phyloP scores from a whole-genome alignment of 2,329 filamentous ascomycete genomes.

The Beauveria pseudobassiana region DNA sequence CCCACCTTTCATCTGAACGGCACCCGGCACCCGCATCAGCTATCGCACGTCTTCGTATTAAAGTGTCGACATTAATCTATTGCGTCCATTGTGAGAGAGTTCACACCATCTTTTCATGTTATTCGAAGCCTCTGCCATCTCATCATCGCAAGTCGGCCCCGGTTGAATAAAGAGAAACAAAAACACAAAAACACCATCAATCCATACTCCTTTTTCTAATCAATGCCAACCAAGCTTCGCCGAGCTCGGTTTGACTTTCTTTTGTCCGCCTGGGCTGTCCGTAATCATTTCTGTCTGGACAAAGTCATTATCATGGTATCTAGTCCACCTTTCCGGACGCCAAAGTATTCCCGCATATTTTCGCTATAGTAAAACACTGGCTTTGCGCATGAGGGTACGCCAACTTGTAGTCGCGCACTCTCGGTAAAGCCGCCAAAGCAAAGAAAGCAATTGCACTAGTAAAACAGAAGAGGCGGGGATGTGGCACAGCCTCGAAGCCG shows the following conservation, averaged over 20 bases:
- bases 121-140: neutral
- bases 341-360: conserved; percentile 2
- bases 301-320: conserved; percentile 5
- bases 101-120: neutral
- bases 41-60: neutral
- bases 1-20: no score
- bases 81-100: neutral
- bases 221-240: neutral
- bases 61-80: neutral
- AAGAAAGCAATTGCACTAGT: neutral
- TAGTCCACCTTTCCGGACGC: neutral
- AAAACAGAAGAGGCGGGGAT: neutral
- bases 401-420: neutral
- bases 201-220: neutral
- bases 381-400: neutral
- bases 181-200: neutral
- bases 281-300: neutral
- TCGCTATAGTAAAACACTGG: conserved; percentile 7
- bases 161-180: neutral
- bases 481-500: neutral
- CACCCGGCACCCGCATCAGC: no score
- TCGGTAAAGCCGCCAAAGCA: neutral
- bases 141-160: neutral
- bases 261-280: neutral
- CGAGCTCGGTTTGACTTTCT: neutral